These are phyloP conservation scores for Coccomyxa subellipsoidea DNA, from an alignment of 163 green algal species.

Conservation along the genomic window DNA sequence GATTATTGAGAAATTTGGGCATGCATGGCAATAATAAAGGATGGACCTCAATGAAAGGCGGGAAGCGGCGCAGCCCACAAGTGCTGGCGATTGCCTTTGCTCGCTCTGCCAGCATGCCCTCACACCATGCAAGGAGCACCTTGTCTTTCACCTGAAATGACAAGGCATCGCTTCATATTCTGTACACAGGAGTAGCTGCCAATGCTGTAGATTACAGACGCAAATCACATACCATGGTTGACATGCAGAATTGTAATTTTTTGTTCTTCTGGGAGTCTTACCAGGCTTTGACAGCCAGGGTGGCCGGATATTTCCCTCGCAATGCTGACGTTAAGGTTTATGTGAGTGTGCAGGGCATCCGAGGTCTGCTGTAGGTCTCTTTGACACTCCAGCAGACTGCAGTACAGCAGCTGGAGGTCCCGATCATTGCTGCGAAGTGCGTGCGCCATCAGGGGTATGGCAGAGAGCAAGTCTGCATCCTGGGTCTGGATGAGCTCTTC, in stretches of 20 bases:
- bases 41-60: neutral
- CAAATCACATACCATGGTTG: neutral
- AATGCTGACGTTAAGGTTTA: neutral
- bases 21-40: neutral
- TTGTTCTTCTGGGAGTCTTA: neutral
- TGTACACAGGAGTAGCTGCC: too few relatives aligned
- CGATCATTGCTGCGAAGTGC: neutral
- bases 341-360: neutral
- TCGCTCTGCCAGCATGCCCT: constrained; percentile 5
- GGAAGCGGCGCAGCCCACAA: neutral
- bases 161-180: too few relatives aligned
- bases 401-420: neutral
- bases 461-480: neutral
- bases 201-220: neutral
- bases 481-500: neutral
- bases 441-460: neutral
- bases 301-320: neutral
- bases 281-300: neutral
- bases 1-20: neutral
- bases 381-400: neutral
- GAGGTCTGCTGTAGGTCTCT: neutral
- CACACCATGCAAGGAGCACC: neutral
- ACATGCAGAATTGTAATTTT: neutral
- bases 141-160: neutral
- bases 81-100: neutral